Conservation (phyloP, 768 basidiomycete genomes). For the Tulasnella sp. region DNA sequence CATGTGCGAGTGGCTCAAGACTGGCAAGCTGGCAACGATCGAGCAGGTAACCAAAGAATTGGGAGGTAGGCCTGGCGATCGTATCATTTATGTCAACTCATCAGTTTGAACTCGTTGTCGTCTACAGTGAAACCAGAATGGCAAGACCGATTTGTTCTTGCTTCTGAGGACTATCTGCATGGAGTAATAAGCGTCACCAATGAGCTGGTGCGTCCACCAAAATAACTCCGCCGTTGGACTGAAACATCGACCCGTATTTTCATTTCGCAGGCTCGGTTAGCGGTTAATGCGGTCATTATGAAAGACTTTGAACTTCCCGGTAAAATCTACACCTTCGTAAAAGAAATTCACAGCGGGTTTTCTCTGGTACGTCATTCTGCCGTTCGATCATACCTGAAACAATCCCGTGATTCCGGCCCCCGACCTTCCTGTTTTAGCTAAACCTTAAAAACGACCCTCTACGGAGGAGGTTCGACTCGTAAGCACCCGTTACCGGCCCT, state of each 20-base stretch:
- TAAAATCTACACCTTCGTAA: slow-evolving; percentile 31
- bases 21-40: slow-evolving; percentile 29
- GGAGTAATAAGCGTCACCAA: slow-evolving; percentile 32
- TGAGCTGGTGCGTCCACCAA: slow-evolving; percentile 29
- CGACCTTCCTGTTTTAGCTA: slow-evolving; percentile 12
- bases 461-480: slow-evolving; percentile 32
- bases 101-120: neutral
- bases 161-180: slow-evolving; percentile 32
- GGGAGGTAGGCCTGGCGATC: slow-evolving; percentile 26
- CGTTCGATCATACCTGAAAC: neutral
- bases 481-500: neutral
- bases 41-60: slow-evolving; percentile 1
- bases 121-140: slow-evolving; percentile 29
- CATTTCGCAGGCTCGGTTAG: slow-evolving; percentile 28
- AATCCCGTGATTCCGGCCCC: neutral
- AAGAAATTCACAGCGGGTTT: slow-evolving; percentile 32
- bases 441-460: slow-evolving; percentile 33
- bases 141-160: slow-evolving; percentile 27
- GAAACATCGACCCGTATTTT: neutral
- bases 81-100: neutral
- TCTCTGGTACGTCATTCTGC: slow-evolving; percentile 27
- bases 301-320: slow-evolving; percentile 30
- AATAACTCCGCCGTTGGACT: neutral
- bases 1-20: slow-evolving; percentile 29
- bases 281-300: slow-evolving; percentile 32